Percentiles rank a stretch among this genome's conserved stretches.
Evolutionary conservation across 192 early-diverging fungal species (phyloP).

Genomic region (Entomortierella beljakovae): DNA sequence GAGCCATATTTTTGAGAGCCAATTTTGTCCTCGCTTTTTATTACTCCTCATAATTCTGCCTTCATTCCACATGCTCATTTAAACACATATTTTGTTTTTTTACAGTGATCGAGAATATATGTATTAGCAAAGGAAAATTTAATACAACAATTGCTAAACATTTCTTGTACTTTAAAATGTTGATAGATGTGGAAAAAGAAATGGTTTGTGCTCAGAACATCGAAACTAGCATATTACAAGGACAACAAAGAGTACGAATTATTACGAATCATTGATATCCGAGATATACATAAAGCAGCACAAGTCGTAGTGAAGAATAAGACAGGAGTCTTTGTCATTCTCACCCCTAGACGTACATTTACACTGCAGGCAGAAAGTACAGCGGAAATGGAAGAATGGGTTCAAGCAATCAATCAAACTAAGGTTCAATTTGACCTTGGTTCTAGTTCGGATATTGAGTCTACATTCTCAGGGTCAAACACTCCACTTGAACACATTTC

Average conservation of each 20-base stretch:
- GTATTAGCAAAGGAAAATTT: too few species aligned
- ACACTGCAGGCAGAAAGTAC: constrained; percentile 72
- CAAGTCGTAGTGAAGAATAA: constrained; percentile 77
- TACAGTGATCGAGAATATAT: not conserved
- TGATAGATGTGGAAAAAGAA: constrained; percentile 83
- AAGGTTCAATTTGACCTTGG: constrained; percentile 46
- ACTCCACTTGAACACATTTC: constrained; percentile 15
- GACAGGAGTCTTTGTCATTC: constrained; percentile 78
- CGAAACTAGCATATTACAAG: constrained; percentile 86
- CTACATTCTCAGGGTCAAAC: constrained; percentile 25
- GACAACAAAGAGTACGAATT: constrained; percentile 88
- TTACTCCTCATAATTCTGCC: not conserved
- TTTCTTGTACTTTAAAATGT: not conserved
- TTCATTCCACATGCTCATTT: too few species aligned
- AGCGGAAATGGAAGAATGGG: constrained; percentile 77
- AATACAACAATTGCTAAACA: too few species aligned
- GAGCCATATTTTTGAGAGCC: not conserved
- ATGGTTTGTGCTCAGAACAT: constrained; percentile 87
- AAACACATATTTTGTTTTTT: constrained; percentile 1
- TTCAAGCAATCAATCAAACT: constrained; percentile 55
- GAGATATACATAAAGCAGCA: constrained; percentile 76
- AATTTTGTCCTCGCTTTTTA: not conserved
- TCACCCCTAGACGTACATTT: constrained; percentile 79
- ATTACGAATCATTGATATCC: constrained; percentile 76
- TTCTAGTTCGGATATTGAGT: constrained; percentile 48